These are phyloP conservation scores for Tetrahymena borealis DNA, from an alignment of 73 alveolate species.

Conservation along the genomic window DNA sequence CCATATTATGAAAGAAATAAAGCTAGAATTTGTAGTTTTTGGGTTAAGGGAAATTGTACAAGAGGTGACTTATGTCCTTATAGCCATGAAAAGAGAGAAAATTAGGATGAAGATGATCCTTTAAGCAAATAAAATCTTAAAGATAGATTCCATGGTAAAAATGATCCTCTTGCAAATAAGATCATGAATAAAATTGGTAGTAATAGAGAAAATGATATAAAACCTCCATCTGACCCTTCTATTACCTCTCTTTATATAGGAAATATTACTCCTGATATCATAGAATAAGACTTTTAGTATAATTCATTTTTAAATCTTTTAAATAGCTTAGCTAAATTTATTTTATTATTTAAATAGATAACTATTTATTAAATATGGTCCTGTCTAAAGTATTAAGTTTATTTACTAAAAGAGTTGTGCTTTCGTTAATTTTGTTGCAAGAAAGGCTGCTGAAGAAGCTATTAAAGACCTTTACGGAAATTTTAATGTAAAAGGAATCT, in stretches of 20 bases:
- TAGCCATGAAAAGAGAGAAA: not conserved
- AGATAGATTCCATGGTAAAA: not conserved
- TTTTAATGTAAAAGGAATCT: constrained; percentile 7
- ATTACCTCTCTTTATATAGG: constrained; percentile 12
- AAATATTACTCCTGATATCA: constrained; percentile 13
- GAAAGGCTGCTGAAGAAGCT: constrained; percentile 43
- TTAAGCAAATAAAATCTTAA: not conserved
- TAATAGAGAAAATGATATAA: constrained; percentile 14
- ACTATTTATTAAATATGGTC: constrained; percentile 13
- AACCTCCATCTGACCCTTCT: constrained; percentile 30
- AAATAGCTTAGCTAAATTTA: not conserved
- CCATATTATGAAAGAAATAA: constrained; percentile 18
- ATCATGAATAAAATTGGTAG: not conserved
- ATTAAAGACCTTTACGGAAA: constrained; percentile 15
- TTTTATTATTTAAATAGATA: not conserved
- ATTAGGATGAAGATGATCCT: not conserved
- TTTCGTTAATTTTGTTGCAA: constrained; percentile 14
- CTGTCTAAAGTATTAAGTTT: constrained; percentile 12
- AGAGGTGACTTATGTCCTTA: not conserved
- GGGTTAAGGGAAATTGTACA: not conserved
- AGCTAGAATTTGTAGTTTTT: constrained; percentile 18
- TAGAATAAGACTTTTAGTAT: constrained; percentile 27
- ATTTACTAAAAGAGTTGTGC: constrained; percentile 23
- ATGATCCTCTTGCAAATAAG: constrained; percentile 9
- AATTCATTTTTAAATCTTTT: not conserved